Base-by-base conservation (phyloP, 345 rosid genomes). In the Eutrema japonicum region DNA sequence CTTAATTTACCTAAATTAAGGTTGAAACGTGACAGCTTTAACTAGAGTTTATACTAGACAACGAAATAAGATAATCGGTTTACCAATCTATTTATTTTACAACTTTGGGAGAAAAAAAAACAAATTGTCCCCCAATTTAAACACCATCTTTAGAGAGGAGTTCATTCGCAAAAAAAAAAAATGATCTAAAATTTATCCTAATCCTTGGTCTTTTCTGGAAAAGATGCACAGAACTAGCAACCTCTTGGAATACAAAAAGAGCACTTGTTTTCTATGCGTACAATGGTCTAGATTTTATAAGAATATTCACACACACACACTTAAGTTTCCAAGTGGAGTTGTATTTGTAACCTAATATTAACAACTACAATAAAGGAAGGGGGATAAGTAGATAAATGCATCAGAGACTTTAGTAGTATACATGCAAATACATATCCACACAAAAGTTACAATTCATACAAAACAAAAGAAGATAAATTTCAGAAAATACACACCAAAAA, bases 331-430 rank as follows among this genome's bases (percentile, higher is more conserved):
- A 29, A 14, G 42, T 47, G 64, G 68, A 68, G 57, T 62, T 68
- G 69, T 53, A 75, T 52, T 14, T 68, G 68, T 18, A 61, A 12
- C 48, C 74, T 61, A 68, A 27, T 22, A 57, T 45, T 43, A 61
- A 26, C 53, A 59, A 51, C 74, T 75, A 68, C 42, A 60, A 61
- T 16, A 14, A 66, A 22, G 0, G 22, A 66, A 68, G 60, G 73
- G 59, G 63, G 72, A 66, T 74, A 57, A 48, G 66, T 48, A 74
- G 51, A 58, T 48, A 66, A 74, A 73, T 66, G 77, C 77, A 66
- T 49, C 59, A 65, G 59, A 53, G 74, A 69, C 69, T 68, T 76
- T 57, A 64, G 53, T 48, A 57, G 54, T 33, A 76, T 68, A 67
- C 70, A 73, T 63, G 50, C 66, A 45, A 30, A 74, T 57, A 74